Evolutionary conservation across 257 asterid genomes (phyloP), one percentile per base, ranked within the genome.

Genomic region (Capsicum pubescens): DNA sequence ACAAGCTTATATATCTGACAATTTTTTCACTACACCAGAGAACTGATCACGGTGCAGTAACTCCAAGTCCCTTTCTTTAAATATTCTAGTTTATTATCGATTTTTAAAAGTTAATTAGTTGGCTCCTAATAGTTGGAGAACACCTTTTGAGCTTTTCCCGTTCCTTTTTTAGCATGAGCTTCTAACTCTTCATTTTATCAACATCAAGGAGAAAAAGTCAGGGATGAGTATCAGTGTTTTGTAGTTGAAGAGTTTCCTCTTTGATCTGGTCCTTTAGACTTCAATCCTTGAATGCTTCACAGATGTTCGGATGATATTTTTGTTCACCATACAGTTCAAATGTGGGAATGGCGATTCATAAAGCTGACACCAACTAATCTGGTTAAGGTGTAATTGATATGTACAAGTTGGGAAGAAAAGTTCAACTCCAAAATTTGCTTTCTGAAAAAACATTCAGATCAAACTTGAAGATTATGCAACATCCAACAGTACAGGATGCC

Each of bases 401-500:
- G 32, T 69, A 17, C 11, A 16, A 70, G 56, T 46, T 44, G 57
- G 57, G 9, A 70, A 17, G 56, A 19, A 17, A 68, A 39, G 3
- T 15, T 44, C 0, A 42, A 44, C 56, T 70, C 79, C 15, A 16
- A 17, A 14, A 4, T n/a, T 70, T 44, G 35, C 57, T 46, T 70
- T n/a, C 35, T 0, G 11, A 7, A 74, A 13, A 50, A 74, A 7
- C 46, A 61, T 81, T 42, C 36, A 11, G 39, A 81, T 81, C 19
- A 50, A 81, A 46, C 59, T 48, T 46, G 19, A 46, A 8, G 39
- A 82, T 35, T 3, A 64, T 15, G 59, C 50, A 17, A 14, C 66
- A n/a, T 80, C 44, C 56, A 5, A 54, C n/a, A n/a, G 58, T 52
- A 71, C 35, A 55, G 55, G 59, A 61, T 78, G 86, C 77, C 66